phyloP scores from a whole-genome alignment of 2,329 filamentous ascomycete genomes.

The Fusarium sp. region DNA sequence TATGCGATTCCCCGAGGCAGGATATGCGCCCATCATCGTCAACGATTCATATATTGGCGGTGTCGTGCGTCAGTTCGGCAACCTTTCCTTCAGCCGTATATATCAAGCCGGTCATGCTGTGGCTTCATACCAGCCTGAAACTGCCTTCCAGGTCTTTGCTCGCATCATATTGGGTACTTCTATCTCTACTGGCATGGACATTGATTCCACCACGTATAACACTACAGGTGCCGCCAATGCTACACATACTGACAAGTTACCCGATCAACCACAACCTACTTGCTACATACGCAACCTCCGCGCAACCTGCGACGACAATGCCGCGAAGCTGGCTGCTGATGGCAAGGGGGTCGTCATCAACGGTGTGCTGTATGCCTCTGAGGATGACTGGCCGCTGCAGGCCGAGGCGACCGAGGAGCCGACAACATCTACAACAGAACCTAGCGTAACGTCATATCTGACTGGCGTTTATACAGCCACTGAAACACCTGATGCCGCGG shows the following conservation, averaged over 20 bases:
- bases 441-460: conserved; percentile 34
- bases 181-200: conserved; percentile 64
- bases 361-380: conserved; percentile 63
- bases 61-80: conserved; percentile 79
- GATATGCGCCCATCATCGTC: conserved; percentile 77
- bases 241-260: conserved; percentile 65
- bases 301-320: conserved; percentile 62
- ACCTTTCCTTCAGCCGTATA: conserved; percentile 74
- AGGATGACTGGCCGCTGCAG: conserved; percentile 56
- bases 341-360: conserved; percentile 68
- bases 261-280: conserved; percentile 59
- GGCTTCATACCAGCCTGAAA: conserved; percentile 70
- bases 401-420: conserved; percentile 41
- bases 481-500: conserved; percentile 46
- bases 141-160: conserved; percentile 68
- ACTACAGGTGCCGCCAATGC: conserved; percentile 69
- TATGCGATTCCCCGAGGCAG: conserved; percentile 69
- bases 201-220: conserved; percentile 63
- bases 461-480: conserved; percentile 53
- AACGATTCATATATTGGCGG: conserved; percentile 77
- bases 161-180: conserved; percentile 68
- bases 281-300: conserved; percentile 69
- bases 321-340: conserved; percentile 60
- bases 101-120: conserved; percentile 75
- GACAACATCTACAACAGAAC: conserved; percentile 34